Percentiles rank a stretch among this genome's conserved stretches.
phyloP scores from a whole-genome alignment of 225 moss, liverwort and hornwort species.

The Thuidium tamariscinum region DNA sequence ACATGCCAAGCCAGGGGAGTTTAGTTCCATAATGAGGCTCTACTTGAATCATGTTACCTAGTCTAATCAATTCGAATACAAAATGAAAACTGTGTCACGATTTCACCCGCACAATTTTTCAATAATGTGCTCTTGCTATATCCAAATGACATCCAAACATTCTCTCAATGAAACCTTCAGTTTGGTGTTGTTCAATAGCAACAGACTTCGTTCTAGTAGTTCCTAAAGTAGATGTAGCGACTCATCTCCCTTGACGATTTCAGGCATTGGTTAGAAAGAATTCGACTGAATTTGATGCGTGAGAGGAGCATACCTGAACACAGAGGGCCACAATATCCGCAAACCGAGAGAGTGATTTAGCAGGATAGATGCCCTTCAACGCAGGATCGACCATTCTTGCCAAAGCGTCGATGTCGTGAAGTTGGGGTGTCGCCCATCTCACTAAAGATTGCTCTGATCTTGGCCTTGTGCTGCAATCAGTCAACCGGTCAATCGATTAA shows the following conservation, averaged over 20 bases:
- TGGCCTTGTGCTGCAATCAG: conserved; percentile 45
- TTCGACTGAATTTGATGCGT: not conserved
- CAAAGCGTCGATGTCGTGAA: conserved; percentile 70
- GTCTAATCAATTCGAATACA: too few species aligned
- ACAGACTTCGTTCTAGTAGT: not conserved
- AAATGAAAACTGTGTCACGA: not conserved
- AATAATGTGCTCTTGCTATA: not conserved
- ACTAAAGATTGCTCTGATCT: conserved; percentile 71
- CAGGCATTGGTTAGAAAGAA: not conserved
- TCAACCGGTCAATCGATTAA: not conserved
- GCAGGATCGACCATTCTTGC: conserved; percentile 76
- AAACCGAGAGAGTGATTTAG: conserved; percentile 67
- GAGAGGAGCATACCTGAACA: conserved; percentile 45
- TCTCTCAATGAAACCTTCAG: not conserved
- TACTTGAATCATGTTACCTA: not conserved
- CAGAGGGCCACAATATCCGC: conserved; percentile 74
- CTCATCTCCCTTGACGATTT: not conserved
- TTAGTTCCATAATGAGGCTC: not conserved
- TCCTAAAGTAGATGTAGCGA: not conserved
- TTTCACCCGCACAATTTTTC: not conserved
- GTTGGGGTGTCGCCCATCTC: conserved; percentile 78
- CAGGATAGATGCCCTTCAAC: conserved; percentile 72
- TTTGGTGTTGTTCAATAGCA: not conserved
- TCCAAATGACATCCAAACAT: not conserved
- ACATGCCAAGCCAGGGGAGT: not conserved